Evolutionary conservation across 495 filamentous ascomycete genomes (phyloP).

Genomic region (Cladorrhinum samala): DNA sequence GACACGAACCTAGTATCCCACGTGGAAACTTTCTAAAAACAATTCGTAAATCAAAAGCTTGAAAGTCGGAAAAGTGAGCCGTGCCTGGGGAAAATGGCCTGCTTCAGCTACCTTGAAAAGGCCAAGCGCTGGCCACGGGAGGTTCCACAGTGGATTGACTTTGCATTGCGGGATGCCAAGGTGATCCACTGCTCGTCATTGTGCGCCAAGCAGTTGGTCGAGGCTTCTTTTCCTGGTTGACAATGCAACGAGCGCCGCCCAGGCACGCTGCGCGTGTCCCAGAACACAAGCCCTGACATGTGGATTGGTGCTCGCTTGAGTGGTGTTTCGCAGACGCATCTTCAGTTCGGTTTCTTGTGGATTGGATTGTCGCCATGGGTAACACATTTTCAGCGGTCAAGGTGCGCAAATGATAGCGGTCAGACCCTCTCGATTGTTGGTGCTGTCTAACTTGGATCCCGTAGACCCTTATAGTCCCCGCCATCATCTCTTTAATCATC

Average conservation of each 20-base stretch:
- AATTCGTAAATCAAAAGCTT: too few relatives aligned
- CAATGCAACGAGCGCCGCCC: too few relatives aligned
- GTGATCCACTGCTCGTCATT: neutral
- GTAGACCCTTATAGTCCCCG: constrained; percentile 73
- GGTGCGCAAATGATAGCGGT: constrained; percentile 29
- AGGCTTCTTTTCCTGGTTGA: too few relatives aligned
- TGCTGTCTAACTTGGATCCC: neutral
- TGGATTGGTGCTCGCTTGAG: too few relatives aligned
- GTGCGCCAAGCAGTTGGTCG: neutral
- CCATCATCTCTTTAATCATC: constrained; percentile 66
- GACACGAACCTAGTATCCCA: too few relatives aligned
- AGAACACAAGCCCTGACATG: too few relatives aligned
- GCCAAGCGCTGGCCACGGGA: too few relatives aligned
- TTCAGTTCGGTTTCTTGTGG: neutral
- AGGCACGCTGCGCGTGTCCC: constrained; percentile 2
- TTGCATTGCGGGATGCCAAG: constrained; percentile 9
- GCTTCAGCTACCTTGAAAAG: too few relatives aligned
- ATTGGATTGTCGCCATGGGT: too few relatives aligned
- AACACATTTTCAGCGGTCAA: constrained; percentile 40
- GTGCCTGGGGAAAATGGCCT: too few relatives aligned
- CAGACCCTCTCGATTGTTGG: neutral
- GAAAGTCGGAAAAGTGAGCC: too few relatives aligned
- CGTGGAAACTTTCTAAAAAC: too few relatives aligned
- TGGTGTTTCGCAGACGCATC: neutral
- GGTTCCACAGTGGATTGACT: neutral